These are phyloP conservation scores for Aspergillus texensis DNA, from an alignment of 2,329 filamentous ascomycete genomes.

Conservation along the genomic window DNA sequence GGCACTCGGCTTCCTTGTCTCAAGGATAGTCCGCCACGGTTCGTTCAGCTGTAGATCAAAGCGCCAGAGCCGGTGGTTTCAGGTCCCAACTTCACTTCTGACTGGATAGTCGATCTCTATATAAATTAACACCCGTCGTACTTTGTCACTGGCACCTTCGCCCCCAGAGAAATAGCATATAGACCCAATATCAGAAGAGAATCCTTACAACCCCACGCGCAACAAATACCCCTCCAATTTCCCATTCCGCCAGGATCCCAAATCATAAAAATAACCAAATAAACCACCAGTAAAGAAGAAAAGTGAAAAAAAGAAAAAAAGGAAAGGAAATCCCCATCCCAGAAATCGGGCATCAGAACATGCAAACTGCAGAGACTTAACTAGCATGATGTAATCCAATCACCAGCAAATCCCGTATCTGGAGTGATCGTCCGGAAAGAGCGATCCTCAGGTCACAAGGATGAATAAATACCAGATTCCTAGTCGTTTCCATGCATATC, in stretches of 20 bases:
- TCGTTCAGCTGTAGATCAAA: constrained; percentile 2
- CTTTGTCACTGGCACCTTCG: neutral
- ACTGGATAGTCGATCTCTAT: neutral
- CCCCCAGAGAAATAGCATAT: neutral
- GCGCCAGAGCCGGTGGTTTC: constrained; percentile 1
- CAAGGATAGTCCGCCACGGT: neutral
- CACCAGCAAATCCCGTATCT: neutral
- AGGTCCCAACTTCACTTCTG: neutral
- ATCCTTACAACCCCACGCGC: neutral
- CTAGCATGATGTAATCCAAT: constrained; percentile 1
- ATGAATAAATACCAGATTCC: neutral
- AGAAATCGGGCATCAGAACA: neutral
- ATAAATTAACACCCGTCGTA: neutral
- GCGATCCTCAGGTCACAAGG: neutral
- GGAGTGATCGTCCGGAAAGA: constrained; percentile 9
- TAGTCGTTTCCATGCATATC: neutral
- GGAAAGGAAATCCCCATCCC: no score
- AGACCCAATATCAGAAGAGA: neutral
- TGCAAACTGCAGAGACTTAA: neutral
- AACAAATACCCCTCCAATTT: neutral
- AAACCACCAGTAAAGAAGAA: neutral
- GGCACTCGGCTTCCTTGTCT: neutral
- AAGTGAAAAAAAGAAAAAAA: neutral
- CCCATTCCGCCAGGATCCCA: neutral
- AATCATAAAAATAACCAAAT: neutral